These are phyloP conservation scores for Austroboletus eburneus DNA, from an alignment of 768 basidiomycete genomes.

Conservation along the genomic window DNA sequence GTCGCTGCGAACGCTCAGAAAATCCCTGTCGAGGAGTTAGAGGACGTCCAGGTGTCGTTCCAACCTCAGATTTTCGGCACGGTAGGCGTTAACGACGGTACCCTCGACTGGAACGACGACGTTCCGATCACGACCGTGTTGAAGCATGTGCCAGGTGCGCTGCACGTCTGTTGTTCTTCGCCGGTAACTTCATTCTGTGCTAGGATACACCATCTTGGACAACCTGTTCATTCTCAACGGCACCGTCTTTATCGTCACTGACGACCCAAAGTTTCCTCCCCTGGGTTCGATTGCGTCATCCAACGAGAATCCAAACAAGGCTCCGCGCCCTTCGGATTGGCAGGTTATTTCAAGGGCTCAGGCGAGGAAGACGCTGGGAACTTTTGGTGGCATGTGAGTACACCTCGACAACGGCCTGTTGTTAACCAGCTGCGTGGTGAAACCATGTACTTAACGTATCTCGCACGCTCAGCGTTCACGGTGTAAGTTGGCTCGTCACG, in stretches of 20 bases:
- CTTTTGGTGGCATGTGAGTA: constrained; percentile 50
- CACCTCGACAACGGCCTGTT: constrained; percentile 8
- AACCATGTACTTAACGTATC: not conserved
- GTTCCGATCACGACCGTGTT: constrained; percentile 54
- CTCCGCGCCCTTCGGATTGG: constrained; percentile 54
- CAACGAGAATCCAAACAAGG: constrained; percentile 29
- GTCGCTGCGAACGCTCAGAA: constrained; percentile 55
- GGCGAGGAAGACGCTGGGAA: constrained; percentile 46
- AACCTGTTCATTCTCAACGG: constrained; percentile 74
- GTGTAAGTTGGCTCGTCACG: constrained; percentile 64
- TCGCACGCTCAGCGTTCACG: constrained; percentile 47
- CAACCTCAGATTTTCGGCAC: constrained; percentile 19
- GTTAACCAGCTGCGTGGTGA: not conserved
- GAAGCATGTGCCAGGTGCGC: constrained; percentile 62
- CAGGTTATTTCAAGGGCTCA: constrained; percentile 48
- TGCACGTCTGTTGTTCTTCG: not conserved
- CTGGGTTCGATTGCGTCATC: constrained; percentile 47
- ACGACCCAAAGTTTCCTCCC: constrained; percentile 59
- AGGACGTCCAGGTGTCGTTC: constrained; percentile 14
- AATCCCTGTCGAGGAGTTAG: not conserved
- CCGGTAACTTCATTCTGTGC: not conserved
- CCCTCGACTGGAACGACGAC: constrained; percentile 51
- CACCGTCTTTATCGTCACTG: constrained; percentile 70
- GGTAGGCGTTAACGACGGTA: constrained; percentile 46
- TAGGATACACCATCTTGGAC: constrained; percentile 83